A percentile compares a stretch with the other conserved stretches of the same genome.
Conservation (phyloP, 176 grass and related monocot species). For the Saccharum spontaneum region DNA sequence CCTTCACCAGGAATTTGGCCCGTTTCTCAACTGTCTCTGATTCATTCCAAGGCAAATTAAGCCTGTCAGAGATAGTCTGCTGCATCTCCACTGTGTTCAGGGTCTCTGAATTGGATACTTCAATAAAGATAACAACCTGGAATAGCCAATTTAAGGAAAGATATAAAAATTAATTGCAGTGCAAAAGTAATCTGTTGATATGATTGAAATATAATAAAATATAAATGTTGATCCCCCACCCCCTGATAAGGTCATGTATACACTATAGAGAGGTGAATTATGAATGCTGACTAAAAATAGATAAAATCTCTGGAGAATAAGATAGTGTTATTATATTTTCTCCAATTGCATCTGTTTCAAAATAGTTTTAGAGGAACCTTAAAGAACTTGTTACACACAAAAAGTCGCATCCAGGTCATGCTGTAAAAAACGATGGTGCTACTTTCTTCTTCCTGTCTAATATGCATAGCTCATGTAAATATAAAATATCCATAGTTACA, state of each 20-base stretch:
- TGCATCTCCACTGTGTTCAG: constrained; percentile 57
- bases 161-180: not conserved
- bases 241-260: not conserved
- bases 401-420: not conserved
- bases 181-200: not conserved
- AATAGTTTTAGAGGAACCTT: not conserved
- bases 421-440: not conserved
- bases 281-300: not conserved
- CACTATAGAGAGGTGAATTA: not conserved
- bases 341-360: not conserved
- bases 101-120: constrained; percentile 61
- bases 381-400: not conserved
- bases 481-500: not conserved
- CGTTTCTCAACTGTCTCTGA: constrained; percentile 29
- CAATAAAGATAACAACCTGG: constrained; percentile 68
- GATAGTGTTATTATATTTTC: not conserved
- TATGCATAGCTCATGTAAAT: not conserved
- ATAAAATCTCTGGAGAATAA: not conserved
- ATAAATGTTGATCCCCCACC: not conserved
- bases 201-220: not conserved
- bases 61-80: constrained; percentile 53
- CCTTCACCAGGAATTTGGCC: constrained; percentile 45
- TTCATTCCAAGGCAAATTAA: constrained; percentile 66
- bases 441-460: not conserved
- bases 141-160: constrained; percentile 1